These are phyloP conservation scores for Camellia oleifera DNA, from an alignment of 179 eudicot genomes.

Conservation along the genomic window DNA sequence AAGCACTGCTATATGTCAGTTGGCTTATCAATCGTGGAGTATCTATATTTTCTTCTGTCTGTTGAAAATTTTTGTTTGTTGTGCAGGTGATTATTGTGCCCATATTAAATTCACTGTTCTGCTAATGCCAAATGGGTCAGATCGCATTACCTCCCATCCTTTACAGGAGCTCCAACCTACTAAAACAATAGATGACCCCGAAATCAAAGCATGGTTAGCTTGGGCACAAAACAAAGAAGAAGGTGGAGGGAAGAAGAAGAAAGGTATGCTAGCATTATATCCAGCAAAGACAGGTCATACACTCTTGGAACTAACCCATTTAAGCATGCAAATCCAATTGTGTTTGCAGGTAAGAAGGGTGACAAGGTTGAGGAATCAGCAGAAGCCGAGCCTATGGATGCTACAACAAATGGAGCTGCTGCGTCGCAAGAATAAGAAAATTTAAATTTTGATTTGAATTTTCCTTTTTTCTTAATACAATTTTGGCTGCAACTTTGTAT, in stretches of 20 bases:
- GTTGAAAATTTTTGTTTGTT: not conserved
- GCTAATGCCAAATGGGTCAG: conserved; percentile 99
- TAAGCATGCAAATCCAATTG: not conserved
- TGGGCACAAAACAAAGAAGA: conserved; percentile 82
- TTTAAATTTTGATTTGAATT: conserved; percentile 23
- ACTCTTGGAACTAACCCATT: not conserved
- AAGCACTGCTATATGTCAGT: not conserved
- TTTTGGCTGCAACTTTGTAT: conserved; percentile 22
- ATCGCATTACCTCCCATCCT: conserved; percentile 76
- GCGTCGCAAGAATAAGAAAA: conserved; percentile 29
- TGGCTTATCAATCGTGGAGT: not conserved
- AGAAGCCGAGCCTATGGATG: conserved; percentile 46
- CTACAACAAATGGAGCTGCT: conserved; percentile 35
- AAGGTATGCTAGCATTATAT: conserved; percentile 45
- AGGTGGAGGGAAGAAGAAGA: conserved; percentile 99
- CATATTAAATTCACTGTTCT: conserved; percentile 91
- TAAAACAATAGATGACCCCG: conserved; percentile 80
- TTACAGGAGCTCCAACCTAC: conserved; percentile 86
- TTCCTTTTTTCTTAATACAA: conserved; percentile 16
- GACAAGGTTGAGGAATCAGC: conserved; percentile 43
- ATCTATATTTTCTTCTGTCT: not conserved
- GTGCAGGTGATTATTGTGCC: conserved; percentile 82
- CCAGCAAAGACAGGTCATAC: not conserved
- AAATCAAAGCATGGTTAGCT: conserved; percentile 93
- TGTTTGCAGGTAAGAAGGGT: conserved; percentile 49